Percentiles rank a stretch among this genome's conserved stretches.
phyloP scores from a whole-genome alignment of 768 basidiomycete genomes.

The Clavaria fumosa region DNA sequence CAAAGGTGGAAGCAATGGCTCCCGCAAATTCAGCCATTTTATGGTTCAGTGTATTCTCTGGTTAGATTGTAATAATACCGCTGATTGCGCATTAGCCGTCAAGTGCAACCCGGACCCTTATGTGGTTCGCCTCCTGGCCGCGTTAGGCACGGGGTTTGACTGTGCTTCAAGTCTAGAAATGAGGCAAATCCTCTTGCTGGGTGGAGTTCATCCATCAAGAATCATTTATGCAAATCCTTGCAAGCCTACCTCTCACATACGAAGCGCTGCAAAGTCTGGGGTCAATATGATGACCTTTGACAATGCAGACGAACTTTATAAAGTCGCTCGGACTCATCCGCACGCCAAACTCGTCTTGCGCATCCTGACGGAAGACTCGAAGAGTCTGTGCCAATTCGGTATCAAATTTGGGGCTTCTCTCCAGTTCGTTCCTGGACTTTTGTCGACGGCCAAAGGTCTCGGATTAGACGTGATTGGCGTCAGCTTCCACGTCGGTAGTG shows the following conservation, averaged over 20 bases:
- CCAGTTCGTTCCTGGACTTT: conserved; percentile 58
- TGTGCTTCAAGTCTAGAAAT: conserved; percentile 96
- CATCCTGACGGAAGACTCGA: conserved; percentile 96
- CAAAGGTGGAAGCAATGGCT: conserved; percentile 65
- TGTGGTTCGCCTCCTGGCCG: conserved; percentile 78
- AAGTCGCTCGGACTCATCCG: conserved; percentile 72
- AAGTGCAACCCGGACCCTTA: conserved; percentile 99
- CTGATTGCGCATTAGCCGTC: conserved; percentile 43
- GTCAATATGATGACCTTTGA: conserved; percentile 98
- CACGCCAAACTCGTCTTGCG: conserved; percentile 78
- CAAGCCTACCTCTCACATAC: conserved; percentile 90
- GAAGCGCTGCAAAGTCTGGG: conserved; percentile 59
- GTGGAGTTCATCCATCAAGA: conserved; percentile 58
- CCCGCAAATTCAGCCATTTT: conserved; percentile 84
- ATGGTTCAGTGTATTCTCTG: conserved; percentile 34
- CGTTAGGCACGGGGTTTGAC: conserved; percentile 88
- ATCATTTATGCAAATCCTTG: conserved; percentile 99
- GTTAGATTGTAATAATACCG: conserved; percentile 11
- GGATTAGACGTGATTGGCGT: conserved; percentile 81
- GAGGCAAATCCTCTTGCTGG: conserved; percentile 54
- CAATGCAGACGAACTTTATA: conserved; percentile 91
- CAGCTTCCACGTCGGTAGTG: conserved; percentile 96
- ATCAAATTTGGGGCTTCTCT: conserved; percentile 95
- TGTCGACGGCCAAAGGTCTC: conserved; percentile 66
- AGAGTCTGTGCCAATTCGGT: conserved; percentile 83